A percentile compares a stretch with the other conserved stretches of the same genome.
Evolutionary conservation across 75 land plant species (phyloP).

Genomic region (Sequoia sempervirens): DNA sequence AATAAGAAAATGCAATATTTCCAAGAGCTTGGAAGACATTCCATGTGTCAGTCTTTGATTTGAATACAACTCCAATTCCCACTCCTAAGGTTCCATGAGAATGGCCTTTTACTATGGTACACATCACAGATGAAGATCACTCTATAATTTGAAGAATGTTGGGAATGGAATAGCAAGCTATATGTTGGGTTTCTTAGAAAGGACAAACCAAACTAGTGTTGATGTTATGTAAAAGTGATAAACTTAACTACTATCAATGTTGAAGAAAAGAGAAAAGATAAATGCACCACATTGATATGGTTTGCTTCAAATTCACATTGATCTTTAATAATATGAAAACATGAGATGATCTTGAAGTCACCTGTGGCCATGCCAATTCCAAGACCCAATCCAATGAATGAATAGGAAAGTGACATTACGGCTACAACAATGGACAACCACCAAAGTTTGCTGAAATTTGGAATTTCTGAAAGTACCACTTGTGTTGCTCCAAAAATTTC

Average conservation of each 20-base stretch:
- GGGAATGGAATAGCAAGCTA: not conserved
- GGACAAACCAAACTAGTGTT: not conserved
- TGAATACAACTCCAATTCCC: constrained; percentile 35
- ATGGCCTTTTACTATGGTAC: constrained; percentile 31
- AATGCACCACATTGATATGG: not conserved
- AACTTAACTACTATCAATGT: not conserved
- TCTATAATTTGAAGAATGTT: not conserved
- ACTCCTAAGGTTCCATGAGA: constrained; percentile 49
- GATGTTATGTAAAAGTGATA: not conserved
- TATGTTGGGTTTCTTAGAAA: not conserved
- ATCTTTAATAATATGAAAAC: not conserved
- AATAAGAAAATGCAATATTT: constrained; percentile 81
- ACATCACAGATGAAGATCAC: not conserved
- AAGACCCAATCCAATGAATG: constrained; percentile 24
- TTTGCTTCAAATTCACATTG: not conserved
- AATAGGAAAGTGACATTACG: constrained; percentile 24
- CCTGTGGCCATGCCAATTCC: constrained; percentile 23
- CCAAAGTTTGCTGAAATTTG: constrained; percentile 25
- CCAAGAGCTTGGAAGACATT: constrained; percentile 61
- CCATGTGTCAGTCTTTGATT: constrained; percentile 49
- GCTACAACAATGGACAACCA: constrained; percentile 28
- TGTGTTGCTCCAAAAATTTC: constrained; percentile 24
- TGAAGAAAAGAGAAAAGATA: not conserved
- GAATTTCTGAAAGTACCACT: constrained; percentile 24
- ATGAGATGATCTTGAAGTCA: not conserved